phyloP scores from a whole-genome alignment of 2,329 filamentous ascomycete genomes.

The Phialemoniopsis sp. region DNA sequence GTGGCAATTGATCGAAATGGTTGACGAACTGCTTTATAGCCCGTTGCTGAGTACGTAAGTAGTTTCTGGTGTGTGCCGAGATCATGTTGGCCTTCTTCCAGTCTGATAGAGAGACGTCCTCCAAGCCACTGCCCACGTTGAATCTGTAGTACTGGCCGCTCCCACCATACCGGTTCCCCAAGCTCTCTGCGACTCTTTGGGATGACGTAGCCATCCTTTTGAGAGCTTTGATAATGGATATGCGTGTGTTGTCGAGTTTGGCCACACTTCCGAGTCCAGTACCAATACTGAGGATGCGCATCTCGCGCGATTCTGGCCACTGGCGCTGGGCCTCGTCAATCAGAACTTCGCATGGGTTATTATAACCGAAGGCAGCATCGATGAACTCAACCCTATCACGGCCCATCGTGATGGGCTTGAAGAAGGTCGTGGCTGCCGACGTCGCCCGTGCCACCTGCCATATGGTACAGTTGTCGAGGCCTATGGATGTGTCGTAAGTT shows the following conservation, averaged over 20 bases:
- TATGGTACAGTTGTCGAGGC: conserved; percentile 15
- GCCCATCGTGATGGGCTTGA: conserved; percentile 20
- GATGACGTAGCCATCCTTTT: conserved; percentile 13
- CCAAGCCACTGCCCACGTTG: conserved; percentile 19
- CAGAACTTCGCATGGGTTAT: conserved; percentile 23
- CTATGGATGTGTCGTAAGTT: conserved; percentile 16
- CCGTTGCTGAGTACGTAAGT: conserved; percentile 8
- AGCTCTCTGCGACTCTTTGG: conserved; percentile 10
- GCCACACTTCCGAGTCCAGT: conserved; percentile 16
- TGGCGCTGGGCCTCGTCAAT: conserved; percentile 18
- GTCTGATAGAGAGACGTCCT: conserved; percentile 17
- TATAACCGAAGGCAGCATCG: conserved; percentile 23
- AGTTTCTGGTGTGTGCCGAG: conserved; percentile 14
- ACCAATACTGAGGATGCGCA: conserved; percentile 18
- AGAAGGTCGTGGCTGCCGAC: conserved; percentile 16
- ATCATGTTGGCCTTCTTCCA: conserved; percentile 17
- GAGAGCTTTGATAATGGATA: conserved; percentile 12
- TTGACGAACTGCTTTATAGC: conserved; percentile 2
- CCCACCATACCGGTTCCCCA: conserved; percentile 10
- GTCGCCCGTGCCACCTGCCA: conserved; percentile 19
- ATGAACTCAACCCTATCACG: conserved; percentile 19
- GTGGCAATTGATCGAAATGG: background rate
- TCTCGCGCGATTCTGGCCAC: conserved; percentile 10
- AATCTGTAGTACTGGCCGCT: conserved; percentile 16
- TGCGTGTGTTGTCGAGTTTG: conserved; percentile 8